These are phyloP conservation scores for Torulaspora quercuum DNA, from an alignment of 805 yeast genomes.

Conservation along the genomic window DNA sequence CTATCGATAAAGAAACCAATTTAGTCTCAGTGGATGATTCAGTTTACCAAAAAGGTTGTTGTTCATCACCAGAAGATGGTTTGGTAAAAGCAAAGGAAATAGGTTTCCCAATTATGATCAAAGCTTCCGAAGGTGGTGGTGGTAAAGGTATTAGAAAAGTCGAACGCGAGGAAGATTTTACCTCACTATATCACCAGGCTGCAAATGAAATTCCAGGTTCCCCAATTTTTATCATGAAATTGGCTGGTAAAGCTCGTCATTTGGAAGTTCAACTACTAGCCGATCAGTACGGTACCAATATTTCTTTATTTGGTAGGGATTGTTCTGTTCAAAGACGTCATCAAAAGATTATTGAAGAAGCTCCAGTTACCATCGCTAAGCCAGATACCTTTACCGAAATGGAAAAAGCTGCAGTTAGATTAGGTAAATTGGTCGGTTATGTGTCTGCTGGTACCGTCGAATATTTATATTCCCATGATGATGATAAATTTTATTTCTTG, in stretches of 20 bases:
- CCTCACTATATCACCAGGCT: slow-evolving; percentile 81
- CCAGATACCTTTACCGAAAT: slow-evolving; percentile 78
- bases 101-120: slow-evolving; percentile 98
- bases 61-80: slow-evolving; percentile 83
- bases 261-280: slow-evolving; percentile 97
- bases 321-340: slow-evolving; percentile 99
- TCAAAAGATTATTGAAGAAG: slow-evolving; percentile 98
- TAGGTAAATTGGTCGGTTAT: slow-evolving; percentile 95
- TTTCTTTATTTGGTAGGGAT: slow-evolving; percentile 96
- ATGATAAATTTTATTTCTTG: slow-evolving; percentile 91
- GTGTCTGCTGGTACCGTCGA: slow-evolving; percentile 99
- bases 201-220: slow-evolving; percentile 98
- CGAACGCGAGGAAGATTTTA: slow-evolving; percentile 75
- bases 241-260: slow-evolving; percentile 97
- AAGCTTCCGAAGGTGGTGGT: slow-evolving; percentile 99
- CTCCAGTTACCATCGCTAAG: slow-evolving; percentile 94
- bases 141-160: slow-evolving; percentile 99
- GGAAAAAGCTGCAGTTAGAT: slow-evolving; percentile 97
- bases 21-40: slow-evolving; percentile 87
- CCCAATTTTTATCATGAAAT: slow-evolving; percentile 95
- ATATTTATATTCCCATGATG: slow-evolving; percentile 89
- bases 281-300: slow-evolving; percentile 97
- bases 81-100: slow-evolving; percentile 75
- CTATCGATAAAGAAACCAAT: slow-evolving; percentile 61
- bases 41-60: slow-evolving; percentile 85